Evolutionary conservation across 1,284 basidiomycete genomes (phyloP).

Genomic region (Anthracocystis setariae): DNA sequence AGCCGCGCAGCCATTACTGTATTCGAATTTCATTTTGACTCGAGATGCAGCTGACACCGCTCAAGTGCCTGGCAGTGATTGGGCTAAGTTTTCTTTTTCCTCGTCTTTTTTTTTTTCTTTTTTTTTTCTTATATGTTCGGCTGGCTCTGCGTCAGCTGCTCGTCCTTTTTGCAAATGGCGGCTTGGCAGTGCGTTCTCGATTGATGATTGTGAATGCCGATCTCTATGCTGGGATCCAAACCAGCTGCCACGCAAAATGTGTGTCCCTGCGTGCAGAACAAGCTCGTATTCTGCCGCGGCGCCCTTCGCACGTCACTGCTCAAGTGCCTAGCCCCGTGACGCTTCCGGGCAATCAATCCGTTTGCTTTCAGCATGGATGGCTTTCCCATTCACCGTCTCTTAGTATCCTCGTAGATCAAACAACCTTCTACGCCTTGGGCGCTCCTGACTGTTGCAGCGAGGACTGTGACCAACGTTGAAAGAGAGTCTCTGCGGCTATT

Average conservation of each 20-base stretch:
- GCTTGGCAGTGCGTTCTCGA: constrained; percentile 2
- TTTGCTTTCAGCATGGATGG: no score
- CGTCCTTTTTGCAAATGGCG: constrained; percentile 2
- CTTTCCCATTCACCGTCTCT: no score
- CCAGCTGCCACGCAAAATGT: no score
- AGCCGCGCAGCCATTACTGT: no score
- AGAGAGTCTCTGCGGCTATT: no score
- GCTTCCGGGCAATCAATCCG: no score
- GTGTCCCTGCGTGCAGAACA: constrained; percentile 2
- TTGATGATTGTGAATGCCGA: constrained; percentile 1
- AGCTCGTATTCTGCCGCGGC: not conserved
- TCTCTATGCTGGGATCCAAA: not conserved
- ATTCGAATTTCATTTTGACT: no score
- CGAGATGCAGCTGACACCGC: not conserved
- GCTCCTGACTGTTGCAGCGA: no score
- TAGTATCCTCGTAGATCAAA: no score
- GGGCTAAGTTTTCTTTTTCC: not conserved
- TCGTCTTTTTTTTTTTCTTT: not conserved
- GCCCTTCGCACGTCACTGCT: constrained; percentile 7
- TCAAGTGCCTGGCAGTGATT: not conserved
- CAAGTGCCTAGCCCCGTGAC: constrained; percentile 1
- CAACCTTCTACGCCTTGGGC: no score
- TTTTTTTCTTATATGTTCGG: not conserved
- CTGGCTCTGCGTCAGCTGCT: not conserved
- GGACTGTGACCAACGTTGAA: no score